phyloP scores from a whole-genome alignment of 2,329 filamentous ascomycete species.

The Diaporthe citri region DNA sequence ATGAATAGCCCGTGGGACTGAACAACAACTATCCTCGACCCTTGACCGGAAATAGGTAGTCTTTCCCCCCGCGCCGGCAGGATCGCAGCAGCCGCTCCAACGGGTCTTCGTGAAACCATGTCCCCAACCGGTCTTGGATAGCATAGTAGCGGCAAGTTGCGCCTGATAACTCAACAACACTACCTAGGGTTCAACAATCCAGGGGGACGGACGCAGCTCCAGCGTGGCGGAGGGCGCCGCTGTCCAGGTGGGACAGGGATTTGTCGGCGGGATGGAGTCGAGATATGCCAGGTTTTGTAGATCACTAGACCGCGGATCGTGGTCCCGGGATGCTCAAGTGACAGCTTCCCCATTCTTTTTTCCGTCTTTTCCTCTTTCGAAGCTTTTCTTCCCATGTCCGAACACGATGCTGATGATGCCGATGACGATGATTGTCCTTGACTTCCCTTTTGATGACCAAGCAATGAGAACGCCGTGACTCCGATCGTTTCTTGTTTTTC shows the following conservation, averaged over 20 bases:
- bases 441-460: not conserved
- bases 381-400: not conserved
- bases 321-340: not conserved
- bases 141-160: not conserved
- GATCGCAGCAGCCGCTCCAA: not conserved
- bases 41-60: not conserved
- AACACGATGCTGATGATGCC: not conserved
- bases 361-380: not conserved
- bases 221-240: slow-evolving; percentile 12
- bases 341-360: not conserved
- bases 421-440: not conserved
- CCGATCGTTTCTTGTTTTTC: not conserved
- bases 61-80: not conserved
- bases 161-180: not conserved
- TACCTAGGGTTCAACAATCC: slow-evolving; percentile 23
- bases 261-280: not conserved
- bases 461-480: slow-evolving; percentile 10
- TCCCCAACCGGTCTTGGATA: slow-evolving; percentile 12
- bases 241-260: not conserved
- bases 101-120: slow-evolving; percentile 7
- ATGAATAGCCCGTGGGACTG: not conserved
- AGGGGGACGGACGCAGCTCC: not conserved
- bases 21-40: not conserved
- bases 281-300: slow-evolving; percentile 9
- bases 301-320: not conserved